Conservation (phyloP, 768 basidiomycete genomes). For the Agrocybe pediades region DNA sequence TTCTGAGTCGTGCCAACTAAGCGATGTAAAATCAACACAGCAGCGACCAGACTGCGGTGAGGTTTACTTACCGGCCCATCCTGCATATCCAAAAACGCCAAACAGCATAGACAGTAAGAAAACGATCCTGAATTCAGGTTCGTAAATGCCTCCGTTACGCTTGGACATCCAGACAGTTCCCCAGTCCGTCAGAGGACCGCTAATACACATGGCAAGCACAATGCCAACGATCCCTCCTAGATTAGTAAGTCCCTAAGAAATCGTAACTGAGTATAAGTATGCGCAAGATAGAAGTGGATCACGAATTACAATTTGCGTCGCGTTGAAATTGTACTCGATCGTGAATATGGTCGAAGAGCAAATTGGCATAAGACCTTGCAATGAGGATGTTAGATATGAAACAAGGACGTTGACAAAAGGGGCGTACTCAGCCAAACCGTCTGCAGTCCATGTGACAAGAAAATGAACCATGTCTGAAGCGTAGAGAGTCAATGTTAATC, state of each 20-base stretch:
- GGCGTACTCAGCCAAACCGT: slow-evolving; percentile 44
- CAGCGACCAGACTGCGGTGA: not conserved
- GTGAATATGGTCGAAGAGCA: slow-evolving; percentile 49
- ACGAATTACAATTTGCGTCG: slow-evolving; percentile 37
- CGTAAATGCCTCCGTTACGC: slow-evolving; percentile 46
- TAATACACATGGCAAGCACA: slow-evolving; percentile 35
- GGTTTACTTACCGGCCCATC: slow-evolving; percentile 37
- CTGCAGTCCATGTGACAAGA: slow-evolving; percentile 41
- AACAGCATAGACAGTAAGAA: slow-evolving; percentile 44
- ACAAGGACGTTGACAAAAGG: not conserved
- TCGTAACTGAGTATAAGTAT: not conserved
- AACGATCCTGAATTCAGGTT: slow-evolving; percentile 46
- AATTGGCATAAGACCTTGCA: slow-evolving; percentile 39
- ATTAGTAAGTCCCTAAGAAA: slow-evolving; percentile 37
- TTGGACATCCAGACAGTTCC: slow-evolving; percentile 43
- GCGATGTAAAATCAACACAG: not conserved
- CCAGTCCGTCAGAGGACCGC: slow-evolving; percentile 43
- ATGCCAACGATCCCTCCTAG: slow-evolving; percentile 45
- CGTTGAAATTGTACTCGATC: slow-evolving; percentile 41
- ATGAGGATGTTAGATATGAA: not conserved
- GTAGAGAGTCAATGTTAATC: no score
- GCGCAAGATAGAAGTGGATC: not conserved
- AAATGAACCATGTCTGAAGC: slow-evolving; percentile 37
- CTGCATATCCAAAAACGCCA: slow-evolving; percentile 46
- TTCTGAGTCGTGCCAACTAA: slow-evolving; percentile 38